Conservation (phyloP, 805 yeast genomes). For the Cyberlindnera subsufficiens region DNA sequence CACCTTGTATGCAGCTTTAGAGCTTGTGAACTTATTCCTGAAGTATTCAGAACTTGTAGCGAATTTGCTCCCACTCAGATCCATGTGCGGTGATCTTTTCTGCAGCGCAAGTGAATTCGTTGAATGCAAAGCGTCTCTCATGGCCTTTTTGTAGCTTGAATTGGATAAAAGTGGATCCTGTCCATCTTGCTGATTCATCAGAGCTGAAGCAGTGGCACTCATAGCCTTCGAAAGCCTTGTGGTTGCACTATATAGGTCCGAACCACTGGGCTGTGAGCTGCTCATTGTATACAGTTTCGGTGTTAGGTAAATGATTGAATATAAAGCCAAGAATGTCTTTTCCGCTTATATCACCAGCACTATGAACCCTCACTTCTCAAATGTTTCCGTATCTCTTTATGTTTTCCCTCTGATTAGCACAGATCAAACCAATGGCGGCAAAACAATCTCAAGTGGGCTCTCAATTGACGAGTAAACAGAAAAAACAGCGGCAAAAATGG, state of each 20-base stretch:
- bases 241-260: slow-evolving; percentile 26
- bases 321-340: too few relatives aligned
- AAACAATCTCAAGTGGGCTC: too few relatives aligned
- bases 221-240: slow-evolving; percentile 40
- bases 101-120: slow-evolving; percentile 28
- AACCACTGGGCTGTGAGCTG: slow-evolving; percentile 5
- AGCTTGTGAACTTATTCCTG: slow-evolving; percentile 28
- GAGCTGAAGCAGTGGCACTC: slow-evolving; percentile 50
- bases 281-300: not conserved
- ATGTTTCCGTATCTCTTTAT: too few relatives aligned
- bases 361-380: too few relatives aligned
- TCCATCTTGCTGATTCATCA: slow-evolving; percentile 27
- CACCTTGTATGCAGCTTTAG: slow-evolving; percentile 40
- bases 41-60: slow-evolving; percentile 33
- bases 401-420: too few relatives aligned
- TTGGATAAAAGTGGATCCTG: slow-evolving; percentile 31
- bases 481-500: too few relatives aligned
- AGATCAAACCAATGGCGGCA: too few relatives aligned
- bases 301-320: too few relatives aligned
- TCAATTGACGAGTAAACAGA: too few relatives aligned
- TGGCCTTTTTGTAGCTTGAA: slow-evolving; percentile 37
- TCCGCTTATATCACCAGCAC: too few relatives aligned
- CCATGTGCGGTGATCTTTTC: slow-evolving; percentile 24
- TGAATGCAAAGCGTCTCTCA: slow-evolving; percentile 36
- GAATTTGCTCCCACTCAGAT: slow-evolving; percentile 22